Percentiles rank a stretch among this genome's conserved stretches.
phyloP scores from a whole-genome alignment of 2,329 filamentous ascomycete species.

The Allantophomopsis cytisporea region DNA sequence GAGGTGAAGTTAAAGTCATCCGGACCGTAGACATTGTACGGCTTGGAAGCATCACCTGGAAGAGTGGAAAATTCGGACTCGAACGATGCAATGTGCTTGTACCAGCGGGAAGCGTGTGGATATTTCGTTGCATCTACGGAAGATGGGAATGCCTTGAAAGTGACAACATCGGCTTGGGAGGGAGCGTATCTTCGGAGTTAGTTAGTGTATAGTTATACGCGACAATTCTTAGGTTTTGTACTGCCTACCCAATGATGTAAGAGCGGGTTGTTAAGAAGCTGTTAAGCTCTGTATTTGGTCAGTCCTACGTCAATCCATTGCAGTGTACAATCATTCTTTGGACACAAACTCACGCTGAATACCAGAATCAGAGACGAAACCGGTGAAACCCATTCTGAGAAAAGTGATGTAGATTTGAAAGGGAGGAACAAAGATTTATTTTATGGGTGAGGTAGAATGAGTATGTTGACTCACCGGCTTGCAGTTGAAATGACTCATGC shows the following conservation, averaged over 20 bases:
- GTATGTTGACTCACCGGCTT: no score
- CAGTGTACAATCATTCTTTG: not conserved
- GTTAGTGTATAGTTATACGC: slow-evolving; percentile 5
- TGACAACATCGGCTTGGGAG: slow-evolving; percentile 90
- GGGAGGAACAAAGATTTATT: slow-evolving; percentile 1
- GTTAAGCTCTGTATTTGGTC: slow-evolving; percentile 46
- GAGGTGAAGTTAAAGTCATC: slow-evolving; percentile 63
- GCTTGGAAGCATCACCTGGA: slow-evolving; percentile 79
- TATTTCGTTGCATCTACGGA: slow-evolving; percentile 73
- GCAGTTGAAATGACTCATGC: no score
- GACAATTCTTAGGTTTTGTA: not conserved
- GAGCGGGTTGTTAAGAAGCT: slow-evolving; percentile 61
- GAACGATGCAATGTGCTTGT: slow-evolving; percentile 94
- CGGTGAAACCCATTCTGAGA: slow-evolving; percentile 51
- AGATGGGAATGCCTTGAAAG: slow-evolving; percentile 77
- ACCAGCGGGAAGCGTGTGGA: slow-evolving; percentile 93
- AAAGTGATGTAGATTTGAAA: not conserved
- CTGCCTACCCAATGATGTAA: slow-evolving; percentile 71
- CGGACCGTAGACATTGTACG: slow-evolving; percentile 83
- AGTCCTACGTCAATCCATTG: slow-evolving; percentile 6
- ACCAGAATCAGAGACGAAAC: slow-evolving; percentile 53
- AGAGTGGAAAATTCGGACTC: slow-evolving; percentile 87
- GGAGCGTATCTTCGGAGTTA: slow-evolving; percentile 37
- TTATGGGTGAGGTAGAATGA: not conserved
- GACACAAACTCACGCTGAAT: slow-evolving; percentile 31